A percentile compares a stretch with the other conserved stretches of the same genome.
Conservation (phyloP, 2,329 filamentous ascomycete genomes). For the Diaporthe citrichinensis region DNA sequence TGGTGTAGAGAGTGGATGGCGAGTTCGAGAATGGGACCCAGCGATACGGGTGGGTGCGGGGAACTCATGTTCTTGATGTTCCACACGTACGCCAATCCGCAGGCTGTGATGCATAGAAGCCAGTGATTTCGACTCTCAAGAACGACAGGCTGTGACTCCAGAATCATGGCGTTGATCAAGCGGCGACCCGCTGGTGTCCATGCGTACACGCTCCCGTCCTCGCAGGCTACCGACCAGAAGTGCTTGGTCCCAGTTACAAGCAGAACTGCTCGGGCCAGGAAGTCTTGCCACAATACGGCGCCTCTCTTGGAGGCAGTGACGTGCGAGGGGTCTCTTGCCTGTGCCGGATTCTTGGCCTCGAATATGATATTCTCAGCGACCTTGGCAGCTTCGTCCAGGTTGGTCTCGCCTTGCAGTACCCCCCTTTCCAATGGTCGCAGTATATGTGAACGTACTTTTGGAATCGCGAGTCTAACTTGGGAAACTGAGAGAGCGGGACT, state of each 20-base stretch:
- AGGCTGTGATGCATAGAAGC: conserved; percentile 89
- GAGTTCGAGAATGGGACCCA: conserved; percentile 90
- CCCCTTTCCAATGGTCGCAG: conserved; percentile 83
- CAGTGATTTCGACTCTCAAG: conserved; percentile 91
- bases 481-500: conserved; percentile 86
- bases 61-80: conserved; percentile 87
- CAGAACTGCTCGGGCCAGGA: conserved; percentile 87
- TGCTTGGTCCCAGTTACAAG: conserved; percentile 90
- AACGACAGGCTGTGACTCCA: conserved; percentile 95
- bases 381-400: conserved; percentile 73
- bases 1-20: conserved; percentile 84
- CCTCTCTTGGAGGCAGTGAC: conserved; percentile 87
- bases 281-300: conserved; percentile 92
- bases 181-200: conserved; percentile 95
- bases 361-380: conserved; percentile 80
- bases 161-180: conserved; percentile 84
- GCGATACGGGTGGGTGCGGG: conserved; percentile 89
- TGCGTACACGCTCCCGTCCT: conserved; percentile 89
- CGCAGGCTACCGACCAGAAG: conserved; percentile 94
- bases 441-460: conserved; percentile 87
- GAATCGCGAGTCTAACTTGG: conserved; percentile 88
- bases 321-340: conserved; percentile 83
- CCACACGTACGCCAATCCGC: conserved; percentile 94
- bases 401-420: conserved; percentile 66
- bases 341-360: conserved; percentile 88